A percentile compares a stretch with the other conserved stretches of the same genome.
These are phyloP conservation scores for Kuraishia piskuri DNA, from an alignment of 805 yeast species.

Conservation along the genomic window DNA sequence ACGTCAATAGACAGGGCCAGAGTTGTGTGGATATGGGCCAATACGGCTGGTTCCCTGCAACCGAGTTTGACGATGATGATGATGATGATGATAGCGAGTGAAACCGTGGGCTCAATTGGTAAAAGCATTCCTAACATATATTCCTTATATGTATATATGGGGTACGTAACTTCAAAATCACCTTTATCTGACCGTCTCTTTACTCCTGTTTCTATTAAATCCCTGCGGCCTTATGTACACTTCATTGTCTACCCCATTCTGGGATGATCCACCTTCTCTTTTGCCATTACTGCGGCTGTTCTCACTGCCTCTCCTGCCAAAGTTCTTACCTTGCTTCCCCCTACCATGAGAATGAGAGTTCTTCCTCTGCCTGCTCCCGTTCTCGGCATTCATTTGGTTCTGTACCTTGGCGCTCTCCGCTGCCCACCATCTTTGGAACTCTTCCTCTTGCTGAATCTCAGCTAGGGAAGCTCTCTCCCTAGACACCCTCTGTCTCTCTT, in stretches of 20 bases:
- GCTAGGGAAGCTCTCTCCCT: slow-evolving; percentile 37
- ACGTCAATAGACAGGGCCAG: slow-evolving; percentile 15
- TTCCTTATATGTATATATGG: too few species aligned
- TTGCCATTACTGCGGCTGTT: neutral
- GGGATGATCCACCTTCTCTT: neutral
- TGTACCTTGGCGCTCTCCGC: slow-evolving; percentile 67
- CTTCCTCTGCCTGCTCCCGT: neutral
- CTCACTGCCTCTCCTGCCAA: neutral
- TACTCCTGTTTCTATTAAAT: neutral
- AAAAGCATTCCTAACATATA: neutral
- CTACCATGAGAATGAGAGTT: neutral
- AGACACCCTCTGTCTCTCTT: slow-evolving; percentile 21
- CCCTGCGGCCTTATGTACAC: neutral
- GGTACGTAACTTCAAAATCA: neutral
- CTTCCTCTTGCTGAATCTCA: slow-evolving; percentile 75
- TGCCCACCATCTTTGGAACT: slow-evolving; percentile 85
- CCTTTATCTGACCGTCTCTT: neutral
- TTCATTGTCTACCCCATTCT: neutral
- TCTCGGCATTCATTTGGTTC: slow-evolving; percentile 17
- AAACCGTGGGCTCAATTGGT: neutral
- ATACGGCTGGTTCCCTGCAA: slow-evolving; percentile 57
- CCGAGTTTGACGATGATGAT: slow-evolving; percentile 22
- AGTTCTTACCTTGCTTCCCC: neutral
- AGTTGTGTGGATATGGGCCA: slow-evolving; percentile 32
- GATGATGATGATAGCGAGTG: neutral